Evolutionary conservation across 2,329 filamentous ascomycete species (phyloP).

Genomic region (Bimuria novae-zelandiae): DNA sequence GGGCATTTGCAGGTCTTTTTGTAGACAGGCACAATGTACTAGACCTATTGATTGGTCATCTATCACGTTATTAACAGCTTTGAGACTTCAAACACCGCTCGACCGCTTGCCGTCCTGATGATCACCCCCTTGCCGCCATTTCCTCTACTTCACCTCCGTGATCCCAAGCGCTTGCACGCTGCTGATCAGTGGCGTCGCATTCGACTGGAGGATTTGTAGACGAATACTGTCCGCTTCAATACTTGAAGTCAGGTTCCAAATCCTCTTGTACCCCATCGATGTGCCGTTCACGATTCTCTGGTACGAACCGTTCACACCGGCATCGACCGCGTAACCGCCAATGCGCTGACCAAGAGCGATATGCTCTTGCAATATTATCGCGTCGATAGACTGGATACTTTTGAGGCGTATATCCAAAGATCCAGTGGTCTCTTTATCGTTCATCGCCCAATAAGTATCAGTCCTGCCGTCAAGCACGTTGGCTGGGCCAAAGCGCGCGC

Average conservation of each 20-base stretch:
- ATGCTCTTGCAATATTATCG: slow-evolving; percentile 19
- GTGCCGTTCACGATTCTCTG: slow-evolving; percentile 17
- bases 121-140: too few species aligned
- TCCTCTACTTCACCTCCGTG: too few species aligned
- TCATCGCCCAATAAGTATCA: slow-evolving; percentile 19
- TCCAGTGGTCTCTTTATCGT: slow-evolving; percentile 14
- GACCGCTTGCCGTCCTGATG: too few species aligned
- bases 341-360: slow-evolving; percentile 19
- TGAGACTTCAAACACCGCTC: too few species aligned
- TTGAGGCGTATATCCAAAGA: slow-evolving; percentile 14
- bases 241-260: slow-evolving; percentile 10
- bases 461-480: slow-evolving; percentile 13
- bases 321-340: slow-evolving; percentile 18
- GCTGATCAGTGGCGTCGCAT: slow-evolving; percentile 15
- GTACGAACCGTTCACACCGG: slow-evolving; percentile 8
- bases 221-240: slow-evolving; percentile 10
- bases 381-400: slow-evolving; percentile 9
- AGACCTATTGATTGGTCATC: too few species aligned
- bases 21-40: too few species aligned
- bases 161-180: slow-evolving; percentile 15
- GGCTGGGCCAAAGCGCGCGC: slow-evolving; percentile 7
- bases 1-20: too few species aligned
- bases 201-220: slow-evolving; percentile 18
- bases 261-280: slow-evolving; percentile 21
- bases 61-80: too few species aligned